phyloP scores from a whole-genome alignment of 352 stramenopile genomes.

The Saprolegnia parasitica region DNA sequence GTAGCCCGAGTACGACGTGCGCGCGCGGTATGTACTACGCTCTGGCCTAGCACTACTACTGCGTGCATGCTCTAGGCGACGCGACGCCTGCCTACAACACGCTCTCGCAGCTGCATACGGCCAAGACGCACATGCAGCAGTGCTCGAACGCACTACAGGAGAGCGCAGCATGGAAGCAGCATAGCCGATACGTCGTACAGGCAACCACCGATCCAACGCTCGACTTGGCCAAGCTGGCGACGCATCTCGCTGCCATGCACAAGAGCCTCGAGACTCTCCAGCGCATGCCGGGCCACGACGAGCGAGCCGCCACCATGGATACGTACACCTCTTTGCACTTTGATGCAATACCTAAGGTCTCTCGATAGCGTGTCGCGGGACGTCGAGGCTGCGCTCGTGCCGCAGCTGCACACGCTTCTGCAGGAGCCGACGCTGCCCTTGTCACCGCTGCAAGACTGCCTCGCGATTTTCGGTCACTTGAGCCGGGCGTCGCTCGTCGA shows the following conservation, averaged over 20 bases:
- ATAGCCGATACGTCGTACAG: slow-evolving; percentile 24
- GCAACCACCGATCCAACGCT: not conserved
- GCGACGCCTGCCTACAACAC: not conserved
- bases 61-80: too few relatives aligned
- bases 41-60: too few relatives aligned
- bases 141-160: slow-evolving; percentile 23
- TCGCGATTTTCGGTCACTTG: slow-evolving; percentile 21
- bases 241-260: slow-evolving; percentile 25
- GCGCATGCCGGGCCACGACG: slow-evolving; percentile 15
- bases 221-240: not conserved
- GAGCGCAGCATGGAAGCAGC: slow-evolving; percentile 26
- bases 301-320: slow-evolving; percentile 19
- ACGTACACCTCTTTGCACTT: not conserved
- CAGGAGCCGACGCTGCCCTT: not conserved
- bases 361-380: slow-evolving; percentile 4
- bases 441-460: not conserved
- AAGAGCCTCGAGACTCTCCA: slow-evolving; percentile 25
- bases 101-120: slow-evolving; percentile 10
- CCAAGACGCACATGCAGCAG: slow-evolving; percentile 26
- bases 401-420: not conserved
- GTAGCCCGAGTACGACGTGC: not conserved
- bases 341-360: not conserved
- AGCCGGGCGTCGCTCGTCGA: not conserved
- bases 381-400: slow-evolving; percentile 14
- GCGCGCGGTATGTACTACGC: not conserved